phyloP scores from a whole-genome alignment of 208 protist genomes.

The Leishmania mexicana region DNA sequence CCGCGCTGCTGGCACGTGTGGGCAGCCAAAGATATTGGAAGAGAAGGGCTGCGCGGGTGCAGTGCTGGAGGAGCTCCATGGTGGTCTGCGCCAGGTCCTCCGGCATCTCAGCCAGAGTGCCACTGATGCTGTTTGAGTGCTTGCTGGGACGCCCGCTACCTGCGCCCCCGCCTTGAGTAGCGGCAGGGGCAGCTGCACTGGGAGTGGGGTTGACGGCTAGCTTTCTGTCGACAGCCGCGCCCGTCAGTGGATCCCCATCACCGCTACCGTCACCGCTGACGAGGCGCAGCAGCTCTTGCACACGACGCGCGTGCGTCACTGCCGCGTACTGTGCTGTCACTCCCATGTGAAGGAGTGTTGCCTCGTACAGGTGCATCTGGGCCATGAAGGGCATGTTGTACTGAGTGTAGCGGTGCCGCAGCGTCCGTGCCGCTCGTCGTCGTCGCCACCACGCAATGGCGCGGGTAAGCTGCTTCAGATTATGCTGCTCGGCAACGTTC shows the following conservation, averaged over 20 bases:
- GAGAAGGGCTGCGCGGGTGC: conserved; percentile 19
- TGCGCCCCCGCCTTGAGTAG: neutral
- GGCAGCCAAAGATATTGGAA: conserved; percentile 32
- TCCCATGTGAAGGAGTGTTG: conserved; percentile 40
- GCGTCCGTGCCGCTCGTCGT: conserved; percentile 44
- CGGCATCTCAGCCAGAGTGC: neutral
- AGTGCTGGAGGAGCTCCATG: conserved; percentile 26
- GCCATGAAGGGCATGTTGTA: conserved; percentile 65
- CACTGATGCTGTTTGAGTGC: neutral
- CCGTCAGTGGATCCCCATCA: neutral
- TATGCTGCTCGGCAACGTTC: conserved; percentile 63
- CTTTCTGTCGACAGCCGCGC: conserved; percentile 5
- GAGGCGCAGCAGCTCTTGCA: conserved; percentile 23
- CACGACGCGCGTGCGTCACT: neutral
- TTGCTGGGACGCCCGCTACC: neutral
- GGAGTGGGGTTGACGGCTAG: neutral
- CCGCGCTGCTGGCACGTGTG: conserved; percentile 5
- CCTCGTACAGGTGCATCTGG: conserved; percentile 60
- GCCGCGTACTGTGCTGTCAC: conserved; percentile 8
- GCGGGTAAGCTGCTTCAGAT: conserved; percentile 75
- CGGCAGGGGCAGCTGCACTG: neutral
- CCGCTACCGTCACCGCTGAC: neutral
- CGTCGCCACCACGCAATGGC: conserved; percentile 63
- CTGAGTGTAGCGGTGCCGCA: conserved; percentile 63
- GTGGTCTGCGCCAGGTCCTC: conserved; percentile 7